Evolutionary conservation across 2,329 filamentous ascomycete species (phyloP).

Genomic region (Penicillium sp.): DNA sequence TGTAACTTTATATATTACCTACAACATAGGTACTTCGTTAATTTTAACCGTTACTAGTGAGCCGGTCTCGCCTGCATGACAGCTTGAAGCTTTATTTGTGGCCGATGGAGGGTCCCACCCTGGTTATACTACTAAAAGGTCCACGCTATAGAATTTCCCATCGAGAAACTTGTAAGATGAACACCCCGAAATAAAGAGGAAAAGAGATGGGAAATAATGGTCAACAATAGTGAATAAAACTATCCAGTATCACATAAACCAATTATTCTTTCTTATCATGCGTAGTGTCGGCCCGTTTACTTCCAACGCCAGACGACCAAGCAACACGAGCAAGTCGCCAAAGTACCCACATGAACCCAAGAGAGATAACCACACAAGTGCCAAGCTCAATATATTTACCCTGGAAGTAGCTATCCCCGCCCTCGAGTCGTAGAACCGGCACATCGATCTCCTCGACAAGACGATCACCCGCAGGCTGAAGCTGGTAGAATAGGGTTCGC

Average conservation of each 20-base stretch:
- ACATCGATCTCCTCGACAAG: conserved; percentile 60
- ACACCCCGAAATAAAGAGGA: not conserved
- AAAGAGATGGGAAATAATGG: not conserved
- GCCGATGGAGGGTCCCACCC: not conserved
- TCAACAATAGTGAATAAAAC: not conserved
- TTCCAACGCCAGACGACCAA: conserved; percentile 21
- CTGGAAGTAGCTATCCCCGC: conserved; percentile 44
- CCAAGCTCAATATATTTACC: conserved; percentile 49
- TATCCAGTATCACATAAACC: not conserved
- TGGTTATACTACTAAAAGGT: not conserved
- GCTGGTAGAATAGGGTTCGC: conserved; percentile 80
- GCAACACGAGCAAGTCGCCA: conserved; percentile 54
- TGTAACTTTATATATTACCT: too few relatives aligned
- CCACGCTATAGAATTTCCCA: not conserved
- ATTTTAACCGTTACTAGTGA: too few relatives aligned
- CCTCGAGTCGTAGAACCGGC: conserved; percentile 63
- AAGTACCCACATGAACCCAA: conserved; percentile 70
- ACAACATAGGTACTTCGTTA: too few relatives aligned
- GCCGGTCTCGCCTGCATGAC: too few relatives aligned
- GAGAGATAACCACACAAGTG: conserved; percentile 59
- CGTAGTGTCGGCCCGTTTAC: conserved; percentile 4
- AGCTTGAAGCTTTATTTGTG: too few relatives aligned
- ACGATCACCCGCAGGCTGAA: conserved; percentile 52
- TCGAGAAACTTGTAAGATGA: not conserved
- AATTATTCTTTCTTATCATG: conserved; percentile 32